Percentiles rank a stretch among this genome's conserved stretches.
Evolutionary conservation across 208 protist genomes (phyloP).

Genomic region (Trypanosoma congolense): DNA sequence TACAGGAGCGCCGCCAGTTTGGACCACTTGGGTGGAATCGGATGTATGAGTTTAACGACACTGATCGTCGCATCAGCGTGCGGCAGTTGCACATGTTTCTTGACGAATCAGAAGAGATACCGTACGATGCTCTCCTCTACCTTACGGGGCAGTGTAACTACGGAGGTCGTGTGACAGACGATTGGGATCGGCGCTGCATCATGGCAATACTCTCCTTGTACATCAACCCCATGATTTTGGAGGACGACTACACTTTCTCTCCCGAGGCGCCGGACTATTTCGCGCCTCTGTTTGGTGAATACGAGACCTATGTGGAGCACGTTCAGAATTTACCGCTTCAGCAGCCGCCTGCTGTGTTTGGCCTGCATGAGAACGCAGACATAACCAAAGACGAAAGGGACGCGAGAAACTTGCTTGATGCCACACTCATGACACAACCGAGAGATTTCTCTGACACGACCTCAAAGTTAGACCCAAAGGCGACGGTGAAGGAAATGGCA

Average conservation of each 20-base stretch:
- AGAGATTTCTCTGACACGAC: constrained; percentile 41
- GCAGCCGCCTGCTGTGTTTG: constrained; percentile 90
- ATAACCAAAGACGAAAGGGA: constrained; percentile 94
- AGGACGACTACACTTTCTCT: constrained; percentile 90
- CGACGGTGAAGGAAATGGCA: constrained; percentile 79
- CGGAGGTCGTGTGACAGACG: constrained; percentile 91
- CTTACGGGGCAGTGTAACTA: constrained; percentile 92
- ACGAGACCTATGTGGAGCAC: constrained; percentile 82
- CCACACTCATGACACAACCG: constrained; percentile 86
- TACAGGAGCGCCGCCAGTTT: constrained; percentile 95
- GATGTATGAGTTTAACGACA: constrained; percentile 97
- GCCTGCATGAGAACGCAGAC: constrained; percentile 92
- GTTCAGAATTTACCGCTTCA: constrained; percentile 74
- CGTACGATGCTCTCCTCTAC: constrained; percentile 93
- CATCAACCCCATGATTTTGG: constrained; percentile 81
- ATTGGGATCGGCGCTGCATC: constrained; percentile 91
- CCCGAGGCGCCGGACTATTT: constrained; percentile 82
- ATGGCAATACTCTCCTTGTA: constrained; percentile 87
- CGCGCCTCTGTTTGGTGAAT: constrained; percentile 74
- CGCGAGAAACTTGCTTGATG: constrained; percentile 76
- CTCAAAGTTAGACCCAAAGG: constrained; percentile 76
- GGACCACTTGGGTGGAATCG: constrained; percentile 96
- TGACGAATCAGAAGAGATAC: constrained; percentile 85
- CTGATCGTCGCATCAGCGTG: constrained; percentile 93
- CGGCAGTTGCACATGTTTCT: constrained; percentile 95